Conservation (phyloP, 345 rosid genomes). For the Luvunga scandens region DNA sequence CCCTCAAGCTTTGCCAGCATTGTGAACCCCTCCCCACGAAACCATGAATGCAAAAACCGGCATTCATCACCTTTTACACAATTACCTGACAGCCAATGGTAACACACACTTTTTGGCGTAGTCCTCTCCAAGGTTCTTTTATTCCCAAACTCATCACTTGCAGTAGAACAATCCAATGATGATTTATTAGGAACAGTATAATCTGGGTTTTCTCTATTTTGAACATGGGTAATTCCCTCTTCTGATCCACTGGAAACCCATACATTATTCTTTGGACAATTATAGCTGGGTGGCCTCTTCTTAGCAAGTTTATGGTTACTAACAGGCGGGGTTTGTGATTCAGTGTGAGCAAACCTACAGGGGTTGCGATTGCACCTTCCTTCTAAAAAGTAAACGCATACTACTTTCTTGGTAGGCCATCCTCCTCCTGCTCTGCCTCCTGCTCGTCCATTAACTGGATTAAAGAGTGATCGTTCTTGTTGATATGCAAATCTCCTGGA, state of each 20-base stretch:
- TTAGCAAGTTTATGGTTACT: not conserved
- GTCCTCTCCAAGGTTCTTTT: not conserved
- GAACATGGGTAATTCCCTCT: not conserved
- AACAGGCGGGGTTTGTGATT: not conserved
- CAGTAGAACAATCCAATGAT: not conserved
- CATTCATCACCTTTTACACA: slow-evolving; percentile 33
- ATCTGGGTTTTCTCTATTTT: not conserved
- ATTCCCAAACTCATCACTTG: not conserved
- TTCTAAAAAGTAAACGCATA: slow-evolving; percentile 17
- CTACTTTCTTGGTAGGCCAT: not conserved
- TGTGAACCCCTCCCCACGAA: slow-evolving; percentile 23
- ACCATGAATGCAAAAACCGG: slow-evolving; percentile 31
- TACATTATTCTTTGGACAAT: not conserved
- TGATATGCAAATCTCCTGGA: not conserved
- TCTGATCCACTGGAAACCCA: not conserved
- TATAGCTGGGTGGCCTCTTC: not conserved
- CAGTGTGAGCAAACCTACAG: slow-evolving; percentile 20
- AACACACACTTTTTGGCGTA: slow-evolving; percentile 3
- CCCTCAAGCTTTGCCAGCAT: slow-evolving; percentile 35
- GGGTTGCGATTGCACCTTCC: slow-evolving; percentile 40
- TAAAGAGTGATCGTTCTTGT: not conserved
- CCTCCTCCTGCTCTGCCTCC: not conserved
- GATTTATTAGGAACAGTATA: not conserved
- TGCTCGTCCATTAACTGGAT: not conserved
- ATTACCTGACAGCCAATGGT: slow-evolving; percentile 24